phyloP scores from a whole-genome alignment of 2,329 filamentous ascomycete species.

The Stagonosporopsis rhizophila region DNA sequence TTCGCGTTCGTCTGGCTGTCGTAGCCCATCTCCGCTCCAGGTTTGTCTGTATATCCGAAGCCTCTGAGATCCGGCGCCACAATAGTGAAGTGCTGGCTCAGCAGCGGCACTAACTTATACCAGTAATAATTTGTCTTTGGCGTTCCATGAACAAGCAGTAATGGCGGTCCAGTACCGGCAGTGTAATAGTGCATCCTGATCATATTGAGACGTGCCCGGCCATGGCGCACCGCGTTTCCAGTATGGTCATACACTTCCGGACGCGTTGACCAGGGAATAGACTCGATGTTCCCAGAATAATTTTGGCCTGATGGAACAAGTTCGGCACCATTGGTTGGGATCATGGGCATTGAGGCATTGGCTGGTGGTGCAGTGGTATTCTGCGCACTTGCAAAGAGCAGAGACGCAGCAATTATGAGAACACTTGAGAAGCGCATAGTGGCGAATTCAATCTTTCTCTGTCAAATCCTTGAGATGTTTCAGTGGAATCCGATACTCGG shows the following conservation, averaged over 20 bases:
- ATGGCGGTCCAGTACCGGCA: slow-evolving; percentile 11
- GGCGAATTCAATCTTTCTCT: background rate
- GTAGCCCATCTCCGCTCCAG: slow-evolving; percentile 35
- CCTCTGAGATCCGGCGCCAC: slow-evolving; percentile 47
- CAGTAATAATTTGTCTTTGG: slow-evolving; percentile 35
- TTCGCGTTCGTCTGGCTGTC: slow-evolving; percentile 42
- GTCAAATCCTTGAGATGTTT: background rate
- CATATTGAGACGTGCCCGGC: slow-evolving; percentile 17
- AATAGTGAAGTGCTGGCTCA: slow-evolving; percentile 44
- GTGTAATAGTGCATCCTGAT: slow-evolving; percentile 22
- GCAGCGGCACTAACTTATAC: slow-evolving; percentile 44
- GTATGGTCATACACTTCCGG: slow-evolving; percentile 22
- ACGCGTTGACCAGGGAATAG: slow-evolving; percentile 15
- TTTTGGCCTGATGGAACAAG: slow-evolving; percentile 14
- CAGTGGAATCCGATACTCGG: background rate
- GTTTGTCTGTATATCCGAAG: slow-evolving; percentile 49
- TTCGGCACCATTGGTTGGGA: slow-evolving; percentile 12
- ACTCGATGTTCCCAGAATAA: slow-evolving; percentile 18
- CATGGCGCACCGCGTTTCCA: slow-evolving; percentile 18
- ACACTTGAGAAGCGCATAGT: background rate
- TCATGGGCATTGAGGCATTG: slow-evolving; percentile 9
- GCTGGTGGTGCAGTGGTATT: slow-evolving; percentile 4
- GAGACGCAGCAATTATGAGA: background rate
- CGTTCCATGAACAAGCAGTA: slow-evolving; percentile 19
- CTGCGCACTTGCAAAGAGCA: slow-evolving; percentile 1